Conservation (phyloP, 176 grass and related monocot genomes). For the Rhynchospora tenuis region DNA sequence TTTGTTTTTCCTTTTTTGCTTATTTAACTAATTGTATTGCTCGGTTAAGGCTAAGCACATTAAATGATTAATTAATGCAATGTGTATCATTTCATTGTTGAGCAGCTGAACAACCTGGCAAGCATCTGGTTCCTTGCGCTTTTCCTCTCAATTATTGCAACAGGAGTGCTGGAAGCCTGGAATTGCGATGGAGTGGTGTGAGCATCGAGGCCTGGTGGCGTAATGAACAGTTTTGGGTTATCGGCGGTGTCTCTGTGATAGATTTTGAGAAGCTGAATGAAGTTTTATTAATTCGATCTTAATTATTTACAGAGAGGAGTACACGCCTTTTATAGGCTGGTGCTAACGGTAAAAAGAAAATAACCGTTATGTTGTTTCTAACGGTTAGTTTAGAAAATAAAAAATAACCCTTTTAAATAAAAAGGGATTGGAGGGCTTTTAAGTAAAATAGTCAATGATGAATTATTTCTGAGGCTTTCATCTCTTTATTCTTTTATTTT, state of each 20-base stretch:
- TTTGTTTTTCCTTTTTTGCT: not conserved
- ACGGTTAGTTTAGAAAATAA: too few species aligned
- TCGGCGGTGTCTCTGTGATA: slow-evolving; percentile 83
- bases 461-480: too few species aligned
- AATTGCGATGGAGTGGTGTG: slow-evolving; percentile 81
- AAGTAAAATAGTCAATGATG: too few species aligned
- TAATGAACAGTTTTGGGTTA: slow-evolving; percentile 96
- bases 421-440: too few species aligned
- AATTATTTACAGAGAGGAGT: too few species aligned
- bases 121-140: slow-evolving; percentile 85
- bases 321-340: too few species aligned
- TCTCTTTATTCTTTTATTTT: too few species aligned
- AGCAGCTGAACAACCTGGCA: slow-evolving; percentile 74
- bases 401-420: too few species aligned
- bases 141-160: slow-evolving; percentile 87
- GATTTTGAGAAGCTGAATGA: too few species aligned
- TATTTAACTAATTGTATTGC: not conserved
- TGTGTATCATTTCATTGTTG: not conserved
- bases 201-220: slow-evolving; percentile 94
- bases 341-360: too few species aligned
- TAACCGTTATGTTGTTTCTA: too few species aligned
- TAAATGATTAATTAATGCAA: not conserved
- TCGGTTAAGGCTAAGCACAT: not conserved
- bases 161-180: slow-evolving; percentile 72
- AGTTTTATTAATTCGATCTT: too few species aligned